Conservation (phyloP, 257 asterid genomes). For the Ehretia macrophylla region DNA sequence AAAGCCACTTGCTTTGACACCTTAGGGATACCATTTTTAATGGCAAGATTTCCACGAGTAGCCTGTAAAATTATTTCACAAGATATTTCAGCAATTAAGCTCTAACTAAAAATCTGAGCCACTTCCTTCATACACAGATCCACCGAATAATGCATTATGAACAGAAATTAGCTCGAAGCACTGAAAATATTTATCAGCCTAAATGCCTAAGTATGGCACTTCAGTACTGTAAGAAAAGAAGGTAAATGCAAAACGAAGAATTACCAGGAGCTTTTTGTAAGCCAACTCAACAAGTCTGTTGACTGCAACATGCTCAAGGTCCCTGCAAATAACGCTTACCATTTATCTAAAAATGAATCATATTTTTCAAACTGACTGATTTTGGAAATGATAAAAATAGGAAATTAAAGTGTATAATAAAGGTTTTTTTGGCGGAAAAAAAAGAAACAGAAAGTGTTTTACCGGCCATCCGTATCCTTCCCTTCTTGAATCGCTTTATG, state of each 20-base stretch:
- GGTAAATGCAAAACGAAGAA: constrained; percentile 11
- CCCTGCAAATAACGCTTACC: constrained; percentile 43
- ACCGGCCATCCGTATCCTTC: constrained; percentile 50
- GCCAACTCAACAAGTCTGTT: constrained; percentile 74
- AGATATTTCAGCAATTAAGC: constrained; percentile 1
- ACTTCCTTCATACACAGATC: no score
- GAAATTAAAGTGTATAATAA: constrained; percentile 8
- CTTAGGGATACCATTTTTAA: constrained; percentile 75
- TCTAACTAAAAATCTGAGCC: background rate
- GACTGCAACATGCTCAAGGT: constrained; percentile 83
- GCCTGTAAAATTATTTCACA: constrained; percentile 60
- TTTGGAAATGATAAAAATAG: background rate
- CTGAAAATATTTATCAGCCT: background rate
- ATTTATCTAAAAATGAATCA: background rate
- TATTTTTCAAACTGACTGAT: background rate
- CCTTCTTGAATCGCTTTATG: constrained; percentile 59
- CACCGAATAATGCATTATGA: no score
- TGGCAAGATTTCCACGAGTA: constrained; percentile 71
- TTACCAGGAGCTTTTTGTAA: constrained; percentile 79
- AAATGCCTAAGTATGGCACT: no score
- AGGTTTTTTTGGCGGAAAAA: background rate
- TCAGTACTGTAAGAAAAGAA: background rate
- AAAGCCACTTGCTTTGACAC: constrained; percentile 74
- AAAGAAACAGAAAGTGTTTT: constrained; percentile 22
- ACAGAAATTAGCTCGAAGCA: background rate